Percentiles rank a stretch among this genome's conserved stretches.
Evolutionary conservation across 805 yeast species (phyloP).

Genomic region (Clavispora fructus): DNA sequence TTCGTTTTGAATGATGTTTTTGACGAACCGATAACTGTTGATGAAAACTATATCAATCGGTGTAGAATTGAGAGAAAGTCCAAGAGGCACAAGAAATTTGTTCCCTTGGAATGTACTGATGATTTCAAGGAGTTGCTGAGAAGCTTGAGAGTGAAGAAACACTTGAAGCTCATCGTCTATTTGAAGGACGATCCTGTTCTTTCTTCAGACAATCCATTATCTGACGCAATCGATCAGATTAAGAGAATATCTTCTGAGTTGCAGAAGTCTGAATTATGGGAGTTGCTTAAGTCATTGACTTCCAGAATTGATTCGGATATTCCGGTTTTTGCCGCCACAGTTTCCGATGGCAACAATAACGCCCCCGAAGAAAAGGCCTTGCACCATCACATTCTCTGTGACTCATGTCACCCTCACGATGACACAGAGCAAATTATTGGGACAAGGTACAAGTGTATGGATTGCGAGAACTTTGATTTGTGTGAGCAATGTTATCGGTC

Average conservation of each 20-base stretch:
- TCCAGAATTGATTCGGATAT: not conserved
- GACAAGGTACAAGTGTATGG: slow-evolving; percentile 12
- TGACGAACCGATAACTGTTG: not conserved
- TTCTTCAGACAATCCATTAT: slow-evolving; percentile 13
- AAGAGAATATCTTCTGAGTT: slow-evolving; percentile 8
- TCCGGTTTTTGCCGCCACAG: not conserved
- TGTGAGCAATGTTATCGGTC: slow-evolving; percentile 9
- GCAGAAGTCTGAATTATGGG: slow-evolving; percentile 11
- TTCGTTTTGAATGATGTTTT: slow-evolving; percentile 2
- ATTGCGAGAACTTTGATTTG: slow-evolving; percentile 13
- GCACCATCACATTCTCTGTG: slow-evolving; percentile 29
- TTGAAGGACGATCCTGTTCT: not conserved
- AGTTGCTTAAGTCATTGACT: slow-evolving; percentile 9
- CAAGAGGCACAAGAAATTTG: slow-evolving; percentile 39
- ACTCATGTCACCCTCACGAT: slow-evolving; percentile 26
- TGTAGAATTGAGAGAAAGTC: slow-evolving; percentile 35
- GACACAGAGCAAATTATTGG: slow-evolving; percentile 4
- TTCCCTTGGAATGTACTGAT: slow-evolving; percentile 29
- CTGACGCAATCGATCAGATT: slow-evolving; percentile 8
- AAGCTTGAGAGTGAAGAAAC: slow-evolving; percentile 45
- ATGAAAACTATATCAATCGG: slow-evolving; percentile 1
- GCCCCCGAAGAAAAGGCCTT: slow-evolving; percentile 1
- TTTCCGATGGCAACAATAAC: not conserved
- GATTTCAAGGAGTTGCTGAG: slow-evolving; percentile 42
- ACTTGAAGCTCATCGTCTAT: slow-evolving; percentile 27